These are phyloP conservation scores for Xylariaceae sp. DNA, from an alignment of 2,329 filamentous ascomycete genomes.

Conservation along the genomic window DNA sequence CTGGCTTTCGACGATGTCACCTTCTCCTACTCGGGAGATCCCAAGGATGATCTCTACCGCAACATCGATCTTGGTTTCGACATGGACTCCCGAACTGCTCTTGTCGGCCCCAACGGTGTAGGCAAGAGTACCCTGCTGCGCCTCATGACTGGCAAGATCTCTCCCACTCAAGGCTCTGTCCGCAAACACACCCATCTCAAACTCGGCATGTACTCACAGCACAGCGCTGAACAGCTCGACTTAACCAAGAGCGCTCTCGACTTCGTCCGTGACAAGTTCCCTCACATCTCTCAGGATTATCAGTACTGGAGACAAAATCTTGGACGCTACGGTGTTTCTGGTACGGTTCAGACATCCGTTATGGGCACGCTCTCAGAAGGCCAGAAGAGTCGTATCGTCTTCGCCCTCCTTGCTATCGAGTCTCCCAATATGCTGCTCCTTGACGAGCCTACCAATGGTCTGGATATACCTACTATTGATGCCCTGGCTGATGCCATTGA, in stretches of 20 bases:
- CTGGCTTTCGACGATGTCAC: slow-evolving; percentile 95
- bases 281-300: slow-evolving; percentile 86
- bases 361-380: slow-evolving; percentile 98
- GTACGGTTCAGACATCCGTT: slow-evolving; percentile 90
- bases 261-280: slow-evolving; percentile 95
- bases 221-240: slow-evolving; percentile 97
- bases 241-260: slow-evolving; percentile 96
- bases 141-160: slow-evolving; percentile 94
- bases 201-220: slow-evolving; percentile 96
- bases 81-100: slow-evolving; percentile 96
- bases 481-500: slow-evolving; percentile 97
- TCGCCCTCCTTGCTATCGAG: slow-evolving; percentile 92
- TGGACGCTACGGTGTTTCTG: slow-evolving; percentile 86
- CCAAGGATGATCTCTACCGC: slow-evolving; percentile 90
- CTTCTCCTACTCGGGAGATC: slow-evolving; percentile 92
- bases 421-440: slow-evolving; percentile 95
- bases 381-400: slow-evolving; percentile 97
- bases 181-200: slow-evolving; percentile 96
- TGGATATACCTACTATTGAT: slow-evolving; percentile 98
- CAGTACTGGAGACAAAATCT: slow-evolving; percentile 99
- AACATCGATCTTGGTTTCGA: slow-evolving; percentile 97
- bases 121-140: slow-evolving; percentile 95
- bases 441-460: slow-evolving; percentile 98
- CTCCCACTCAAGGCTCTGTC: slow-evolving; percentile 75
- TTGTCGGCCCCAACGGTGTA: slow-evolving; percentile 98